phyloP scores from a whole-genome alignment of 179 eudicot genomes.

The Pouteria campechiana region DNA sequence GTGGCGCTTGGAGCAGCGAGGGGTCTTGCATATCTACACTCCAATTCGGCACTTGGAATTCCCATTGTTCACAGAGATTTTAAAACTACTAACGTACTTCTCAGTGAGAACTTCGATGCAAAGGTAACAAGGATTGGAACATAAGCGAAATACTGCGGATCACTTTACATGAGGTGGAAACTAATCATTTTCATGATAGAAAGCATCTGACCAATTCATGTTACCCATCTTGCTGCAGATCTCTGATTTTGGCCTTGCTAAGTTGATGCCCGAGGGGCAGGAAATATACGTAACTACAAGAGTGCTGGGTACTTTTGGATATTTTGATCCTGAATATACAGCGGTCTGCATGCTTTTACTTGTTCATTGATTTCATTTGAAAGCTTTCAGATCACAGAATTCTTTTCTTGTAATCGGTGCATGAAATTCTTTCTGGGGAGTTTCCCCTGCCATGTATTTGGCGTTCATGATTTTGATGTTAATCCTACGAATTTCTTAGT shows the following conservation, averaged over 20 bases:
- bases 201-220: no score
- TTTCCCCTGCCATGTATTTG: no score
- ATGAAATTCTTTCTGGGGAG: no score
- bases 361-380: no score
- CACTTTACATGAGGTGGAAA: no score
- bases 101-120: constrained; percentile 64
- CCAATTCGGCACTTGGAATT: constrained; percentile 79
- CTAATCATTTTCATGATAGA: no score
- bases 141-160: no score
- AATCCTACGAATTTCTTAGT: no score
- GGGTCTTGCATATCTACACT: constrained; percentile 91
- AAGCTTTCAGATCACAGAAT: no score
- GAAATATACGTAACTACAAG: constrained; percentile 69
- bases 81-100: constrained; percentile 86
- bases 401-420: no score
- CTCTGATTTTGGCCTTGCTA: constrained; percentile 94
- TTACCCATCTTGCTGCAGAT: constrained; percentile 42
- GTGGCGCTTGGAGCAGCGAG: constrained; percentile 94
- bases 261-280: constrained; percentile 93
- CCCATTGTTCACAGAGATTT: constrained; percentile 97
- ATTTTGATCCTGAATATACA: constrained; percentile 91
- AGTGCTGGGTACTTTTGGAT: constrained; percentile 92
- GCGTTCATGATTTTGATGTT: no score
- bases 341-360: constrained; percentile 41
- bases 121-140: constrained; percentile 39